These are phyloP conservation scores for Cucumis cinereus DNA, from an alignment of 306 rosid genomes.

Conservation along the genomic window DNA sequence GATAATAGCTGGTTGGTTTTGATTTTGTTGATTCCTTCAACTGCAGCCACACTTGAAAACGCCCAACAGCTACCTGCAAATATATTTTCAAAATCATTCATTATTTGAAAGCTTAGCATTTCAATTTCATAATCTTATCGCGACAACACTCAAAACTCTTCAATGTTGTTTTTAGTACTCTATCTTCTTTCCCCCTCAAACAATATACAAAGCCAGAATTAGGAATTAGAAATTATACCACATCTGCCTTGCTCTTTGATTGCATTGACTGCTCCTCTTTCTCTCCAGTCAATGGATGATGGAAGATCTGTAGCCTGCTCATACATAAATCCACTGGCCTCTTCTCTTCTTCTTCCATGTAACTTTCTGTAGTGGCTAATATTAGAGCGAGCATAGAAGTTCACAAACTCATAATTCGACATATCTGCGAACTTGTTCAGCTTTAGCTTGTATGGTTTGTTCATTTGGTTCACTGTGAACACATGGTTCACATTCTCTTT, in stretches of 20 bases:
- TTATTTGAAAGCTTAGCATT: neutral
- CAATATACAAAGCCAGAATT: neutral
- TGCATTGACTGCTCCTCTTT: slow-evolving; percentile 26
- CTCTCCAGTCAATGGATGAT: slow-evolving; percentile 34
- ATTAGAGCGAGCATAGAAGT: slow-evolving; percentile 21
- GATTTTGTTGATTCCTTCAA: slow-evolving; percentile 34
- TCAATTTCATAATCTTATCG: neutral
- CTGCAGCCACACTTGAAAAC: slow-evolving; percentile 33
- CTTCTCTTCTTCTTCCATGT: neutral
- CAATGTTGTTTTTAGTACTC: neutral
- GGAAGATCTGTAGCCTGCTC: slow-evolving; percentile 15
- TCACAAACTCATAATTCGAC: slow-evolving; percentile 29
- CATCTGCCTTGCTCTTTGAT: slow-evolving; percentile 37
- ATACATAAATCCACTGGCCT: slow-evolving; percentile 13
- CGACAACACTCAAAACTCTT: neutral
- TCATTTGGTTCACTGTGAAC: slow-evolving; percentile 32
- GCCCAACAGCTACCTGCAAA: slow-evolving; percentile 44
- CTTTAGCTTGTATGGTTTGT: slow-evolving; percentile 34
- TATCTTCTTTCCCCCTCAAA: no score
- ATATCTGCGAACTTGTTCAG: slow-evolving; percentile 40
- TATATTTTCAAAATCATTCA: neutral
- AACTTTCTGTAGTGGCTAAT: slow-evolving; percentile 20
- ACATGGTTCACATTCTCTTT: slow-evolving; percentile 32
- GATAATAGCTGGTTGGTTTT: slow-evolving; percentile 19
- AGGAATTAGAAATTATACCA: slow-evolving; percentile 11